These are phyloP conservation scores for Prinsepia uniflora DNA, from an alignment of 306 rosid genomes.

Conservation along the genomic window DNA sequence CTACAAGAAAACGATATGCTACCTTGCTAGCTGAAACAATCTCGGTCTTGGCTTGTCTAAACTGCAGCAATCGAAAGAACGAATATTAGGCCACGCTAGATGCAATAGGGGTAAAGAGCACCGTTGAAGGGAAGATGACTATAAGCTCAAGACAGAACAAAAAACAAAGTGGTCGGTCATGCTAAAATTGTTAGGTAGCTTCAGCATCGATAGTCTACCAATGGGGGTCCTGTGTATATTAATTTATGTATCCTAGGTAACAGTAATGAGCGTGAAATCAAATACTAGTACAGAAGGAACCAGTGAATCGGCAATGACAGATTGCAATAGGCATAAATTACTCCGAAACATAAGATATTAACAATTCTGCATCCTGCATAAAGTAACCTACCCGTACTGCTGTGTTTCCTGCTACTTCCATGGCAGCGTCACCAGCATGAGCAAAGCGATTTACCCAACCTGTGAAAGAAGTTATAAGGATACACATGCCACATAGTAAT, in stretches of 20 bases:
- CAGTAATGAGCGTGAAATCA: background rate
- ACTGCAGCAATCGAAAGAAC: conserved; percentile 46
- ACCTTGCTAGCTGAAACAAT: conserved; percentile 90
- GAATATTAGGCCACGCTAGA: background rate
- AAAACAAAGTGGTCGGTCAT: background rate
- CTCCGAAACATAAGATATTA: background rate
- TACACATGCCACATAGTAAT: conserved; percentile 20
- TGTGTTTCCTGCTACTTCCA: conserved; percentile 95
- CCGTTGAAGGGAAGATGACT: background rate
- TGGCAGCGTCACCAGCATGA: conserved; percentile 95
- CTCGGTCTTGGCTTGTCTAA: conserved; percentile 94
- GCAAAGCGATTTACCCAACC: conserved; percentile 99
- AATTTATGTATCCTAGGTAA: background rate
- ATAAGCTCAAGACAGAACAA: background rate
- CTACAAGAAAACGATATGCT: conserved; percentile 77
- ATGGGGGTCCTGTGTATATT: background rate
- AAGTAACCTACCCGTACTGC: conserved; percentile 67
- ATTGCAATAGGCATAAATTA: conserved; percentile 3
- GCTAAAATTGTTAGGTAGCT: background rate
- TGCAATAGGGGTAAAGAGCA: background rate
- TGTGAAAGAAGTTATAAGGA: conserved; percentile 37
- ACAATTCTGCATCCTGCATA: conserved; percentile 4
- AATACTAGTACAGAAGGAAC: background rate
- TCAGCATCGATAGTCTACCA: background rate
- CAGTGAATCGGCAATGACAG: background rate